Conservation (phyloP, 805 yeast species). For the Pichia eremophila region DNA sequence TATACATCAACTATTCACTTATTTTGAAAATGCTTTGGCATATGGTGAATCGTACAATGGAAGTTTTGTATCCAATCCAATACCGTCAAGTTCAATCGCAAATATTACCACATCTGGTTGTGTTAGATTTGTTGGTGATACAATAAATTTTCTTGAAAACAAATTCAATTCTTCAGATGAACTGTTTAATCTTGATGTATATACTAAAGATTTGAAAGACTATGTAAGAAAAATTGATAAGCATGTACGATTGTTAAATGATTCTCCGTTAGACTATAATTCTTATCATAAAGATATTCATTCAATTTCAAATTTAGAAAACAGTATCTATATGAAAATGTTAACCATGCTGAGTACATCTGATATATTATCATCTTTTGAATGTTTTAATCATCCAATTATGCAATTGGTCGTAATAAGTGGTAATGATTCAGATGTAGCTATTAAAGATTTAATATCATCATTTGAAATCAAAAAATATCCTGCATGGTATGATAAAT, state of each 20-base stretch:
- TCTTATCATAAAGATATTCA: background rate
- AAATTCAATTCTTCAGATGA: background rate
- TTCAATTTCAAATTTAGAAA: slow-evolving; percentile 20
- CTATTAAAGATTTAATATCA: slow-evolving; percentile 50
- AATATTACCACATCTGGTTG: slow-evolving; percentile 1
- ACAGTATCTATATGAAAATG: slow-evolving; percentile 46
- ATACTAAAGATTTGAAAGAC: background rate
- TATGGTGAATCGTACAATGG: slow-evolving; percentile 1
- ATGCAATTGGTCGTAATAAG: slow-evolving; percentile 63
- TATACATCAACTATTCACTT: slow-evolving; percentile 14
- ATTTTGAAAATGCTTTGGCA: slow-evolving; percentile 16
- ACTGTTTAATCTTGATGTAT: background rate
- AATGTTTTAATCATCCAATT: slow-evolving; percentile 81
- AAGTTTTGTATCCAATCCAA: background rate
- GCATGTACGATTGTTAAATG: background rate
- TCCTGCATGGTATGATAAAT: slow-evolving; percentile 59
- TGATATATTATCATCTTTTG: slow-evolving; percentile 61
- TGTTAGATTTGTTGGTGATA: slow-evolving; percentile 9
- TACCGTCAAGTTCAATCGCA: background rate
- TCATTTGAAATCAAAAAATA: slow-evolving; percentile 37
- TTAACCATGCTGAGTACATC: slow-evolving; percentile 52
- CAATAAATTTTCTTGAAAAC: background rate
- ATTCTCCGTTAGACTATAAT: background rate
- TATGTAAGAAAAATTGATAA: slow-evolving; percentile 2
- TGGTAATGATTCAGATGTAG: slow-evolving; percentile 40